A percentile compares a stretch with the other conserved stretches of the same genome.
Evolutionary conservation across 768 basidiomycete species (phyloP).

Genomic region (Termitomyces sp.): DNA sequence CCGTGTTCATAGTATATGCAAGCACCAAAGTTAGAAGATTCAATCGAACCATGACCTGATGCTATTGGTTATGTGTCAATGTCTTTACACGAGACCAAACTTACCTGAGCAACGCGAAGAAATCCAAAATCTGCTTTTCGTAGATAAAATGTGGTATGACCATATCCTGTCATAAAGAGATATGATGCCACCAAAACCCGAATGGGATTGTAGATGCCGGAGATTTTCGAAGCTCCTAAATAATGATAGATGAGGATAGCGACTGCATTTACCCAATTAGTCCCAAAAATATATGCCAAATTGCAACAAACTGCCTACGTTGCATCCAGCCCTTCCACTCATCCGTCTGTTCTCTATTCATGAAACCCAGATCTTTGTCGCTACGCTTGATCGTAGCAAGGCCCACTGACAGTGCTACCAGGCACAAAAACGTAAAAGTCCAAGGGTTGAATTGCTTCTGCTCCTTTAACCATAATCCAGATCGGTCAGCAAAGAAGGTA

Average conservation of each 20-base stretch:
- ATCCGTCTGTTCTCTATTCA: conserved; percentile 91
- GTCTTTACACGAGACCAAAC: conserved; percentile 12
- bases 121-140: conserved; percentile 87
- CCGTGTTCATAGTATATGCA: conserved; percentile 87
- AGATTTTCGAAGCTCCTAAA: conserved; percentile 81
- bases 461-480: conserved; percentile 82
- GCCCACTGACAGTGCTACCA: conserved; percentile 53
- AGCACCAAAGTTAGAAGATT: conserved; percentile 81
- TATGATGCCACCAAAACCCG: conserved; percentile 86
- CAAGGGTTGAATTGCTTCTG: conserved; percentile 77
- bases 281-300: not conserved
- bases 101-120: conserved; percentile 65
- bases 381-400: conserved; percentile 59
- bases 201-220: conserved; percentile 91
- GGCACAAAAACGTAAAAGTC: conserved; percentile 58
- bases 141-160: conserved; percentile 83
- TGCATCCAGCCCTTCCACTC: conserved; percentile 99
- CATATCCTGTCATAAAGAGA: conserved; percentile 92
- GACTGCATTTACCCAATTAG: conserved; percentile 38
- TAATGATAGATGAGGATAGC: conserved; percentile 93
- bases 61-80: conserved; percentile 3
- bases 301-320: conserved; percentile 39
- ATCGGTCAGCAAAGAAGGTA: conserved; percentile 80
- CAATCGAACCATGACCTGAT: conserved; percentile 69
- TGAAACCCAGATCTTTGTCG: conserved; percentile 82